phyloP scores from a whole-genome alignment of 2,329 filamentous ascomycete genomes.

The Phyllosticta citriasiana region DNA sequence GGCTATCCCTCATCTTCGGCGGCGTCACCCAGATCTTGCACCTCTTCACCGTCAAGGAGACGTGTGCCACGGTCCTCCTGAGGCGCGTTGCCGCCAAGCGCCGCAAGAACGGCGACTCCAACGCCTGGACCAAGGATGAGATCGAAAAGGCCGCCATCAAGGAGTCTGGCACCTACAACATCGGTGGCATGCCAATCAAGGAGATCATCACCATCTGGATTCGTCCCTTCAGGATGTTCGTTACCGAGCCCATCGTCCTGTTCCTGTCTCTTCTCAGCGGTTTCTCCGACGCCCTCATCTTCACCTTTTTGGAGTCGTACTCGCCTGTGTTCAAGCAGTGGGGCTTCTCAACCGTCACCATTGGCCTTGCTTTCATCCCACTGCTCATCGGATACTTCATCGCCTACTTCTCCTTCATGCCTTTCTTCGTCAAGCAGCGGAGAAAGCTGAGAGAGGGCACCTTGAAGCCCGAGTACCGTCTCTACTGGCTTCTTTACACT shows the following conservation, averaged over 20 bases:
- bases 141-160: constrained; percentile 29
- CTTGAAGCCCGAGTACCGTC: constrained; percentile 52
- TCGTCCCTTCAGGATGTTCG: constrained; percentile 62
- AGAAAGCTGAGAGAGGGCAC: constrained; percentile 37
- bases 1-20: constrained; percentile 75
- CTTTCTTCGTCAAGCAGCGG: constrained; percentile 44
- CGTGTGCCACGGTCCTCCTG: constrained; percentile 62
- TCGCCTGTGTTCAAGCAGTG: constrained; percentile 57
- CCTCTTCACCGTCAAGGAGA: constrained; percentile 63
- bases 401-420: constrained; percentile 50
- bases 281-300: constrained; percentile 66
- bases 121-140: constrained; percentile 66
- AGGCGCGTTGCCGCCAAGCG: constrained; percentile 65
- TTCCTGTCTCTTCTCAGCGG: constrained; percentile 60
- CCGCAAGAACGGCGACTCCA: constrained; percentile 48
- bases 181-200: constrained; percentile 30
- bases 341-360: constrained; percentile 46
- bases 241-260: constrained; percentile 64
- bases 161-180: constrained; percentile 8
- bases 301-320: constrained; percentile 66
- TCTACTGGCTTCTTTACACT: constrained; percentile 55
- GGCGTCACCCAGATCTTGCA: constrained; percentile 57
- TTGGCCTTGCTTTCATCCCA: constrained; percentile 54
- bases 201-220: constrained; percentile 42
- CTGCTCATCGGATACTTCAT: constrained; percentile 58